phyloP scores from a whole-genome alignment of 345 rosid species.

The Reutealis trisperma region DNA sequence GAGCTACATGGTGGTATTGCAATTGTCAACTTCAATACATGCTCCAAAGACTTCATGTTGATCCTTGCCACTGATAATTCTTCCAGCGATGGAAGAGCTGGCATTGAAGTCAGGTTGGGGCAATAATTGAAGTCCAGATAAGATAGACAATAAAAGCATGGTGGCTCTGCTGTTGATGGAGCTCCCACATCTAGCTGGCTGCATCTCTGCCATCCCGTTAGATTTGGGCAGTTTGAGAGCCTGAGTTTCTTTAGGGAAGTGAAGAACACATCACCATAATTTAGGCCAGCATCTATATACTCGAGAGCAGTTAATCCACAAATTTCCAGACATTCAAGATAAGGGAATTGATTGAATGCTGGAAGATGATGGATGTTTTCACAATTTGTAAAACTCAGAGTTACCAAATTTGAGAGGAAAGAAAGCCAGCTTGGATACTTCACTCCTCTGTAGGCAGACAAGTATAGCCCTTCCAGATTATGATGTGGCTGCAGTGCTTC shows the following conservation, averaged over 20 bases:
- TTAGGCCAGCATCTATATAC: background rate
- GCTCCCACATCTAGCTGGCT: background rate
- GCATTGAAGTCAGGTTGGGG: constrained; percentile 12
- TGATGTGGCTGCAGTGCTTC: constrained; percentile 4
- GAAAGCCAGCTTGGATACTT: constrained; percentile 23
- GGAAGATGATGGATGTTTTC: background rate
- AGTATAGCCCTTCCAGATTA: background rate
- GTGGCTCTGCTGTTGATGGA: background rate
- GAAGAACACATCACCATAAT: background rate
- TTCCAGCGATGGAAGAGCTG: constrained; percentile 11
- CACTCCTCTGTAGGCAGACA: background rate
- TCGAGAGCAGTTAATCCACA: background rate
- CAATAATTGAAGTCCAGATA: background rate
- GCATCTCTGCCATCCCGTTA: constrained; percentile 14
- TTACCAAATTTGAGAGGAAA: constrained; percentile 8
- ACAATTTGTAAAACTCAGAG: background rate
- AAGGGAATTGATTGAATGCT: constrained; percentile 8
- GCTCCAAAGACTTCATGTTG: background rate
- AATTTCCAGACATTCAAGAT: background rate
- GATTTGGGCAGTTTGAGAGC: background rate
- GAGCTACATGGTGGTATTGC: background rate
- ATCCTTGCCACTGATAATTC: fast-evolving
- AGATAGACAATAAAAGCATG: background rate
- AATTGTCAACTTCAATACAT: background rate
- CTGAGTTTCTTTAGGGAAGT: background rate